Base-by-base conservation (phyloP, 352 stramenopile genomes). In the Elongisporangium senticosum region DNA sequence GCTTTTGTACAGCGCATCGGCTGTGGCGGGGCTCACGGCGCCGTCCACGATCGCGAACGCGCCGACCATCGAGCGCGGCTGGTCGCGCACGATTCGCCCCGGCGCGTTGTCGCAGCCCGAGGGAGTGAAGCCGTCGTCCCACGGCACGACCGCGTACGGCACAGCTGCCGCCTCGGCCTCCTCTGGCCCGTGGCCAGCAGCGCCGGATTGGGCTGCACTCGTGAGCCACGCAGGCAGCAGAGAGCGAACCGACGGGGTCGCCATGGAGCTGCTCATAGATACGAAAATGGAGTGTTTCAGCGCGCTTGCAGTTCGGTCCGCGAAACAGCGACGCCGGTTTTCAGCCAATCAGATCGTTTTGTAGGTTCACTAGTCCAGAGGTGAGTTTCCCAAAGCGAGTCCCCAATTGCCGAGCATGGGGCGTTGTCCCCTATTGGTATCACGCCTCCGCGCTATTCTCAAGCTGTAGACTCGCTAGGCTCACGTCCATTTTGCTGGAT, bases 41-140 rank as follows among this genome's bases (percentile, higher is more conserved):
- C 50, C 50, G 59, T 92, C 77, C 15, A 86, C 22, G 0, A 89
- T 55, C 10, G 60, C 66, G 37, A 86, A 77, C 1, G 58, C 54
- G 14, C 54, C 22, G 0, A 62, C 66, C 20, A 60, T 63, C 15
- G 75, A 67, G 40, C 76, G 75, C 37, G 67, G 69, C 56, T 81
- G 77, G 48, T 76, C 62, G 21, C 66, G 57, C 5, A 87, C 64
- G 23, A 92, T 78, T 56, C 76, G 77, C 3, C 69, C 67, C 17
- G 65, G 61, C 11, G 67, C 68, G 17, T 28, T 52, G 33, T 64
- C 65, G 62, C 74, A 85, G 2, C 77, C 82, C 14, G 74, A 86
- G 3, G 82, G 79, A 6, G 68, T 84, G 62, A 92, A 90, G 19
- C 72, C 74, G 28, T 89, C 82, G 63, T 84, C 68, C 68, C 72